Evolutionary conservation across 441 rosid species (phyloP).

Genomic region (Rhodomyrtus psidioides): DNA sequence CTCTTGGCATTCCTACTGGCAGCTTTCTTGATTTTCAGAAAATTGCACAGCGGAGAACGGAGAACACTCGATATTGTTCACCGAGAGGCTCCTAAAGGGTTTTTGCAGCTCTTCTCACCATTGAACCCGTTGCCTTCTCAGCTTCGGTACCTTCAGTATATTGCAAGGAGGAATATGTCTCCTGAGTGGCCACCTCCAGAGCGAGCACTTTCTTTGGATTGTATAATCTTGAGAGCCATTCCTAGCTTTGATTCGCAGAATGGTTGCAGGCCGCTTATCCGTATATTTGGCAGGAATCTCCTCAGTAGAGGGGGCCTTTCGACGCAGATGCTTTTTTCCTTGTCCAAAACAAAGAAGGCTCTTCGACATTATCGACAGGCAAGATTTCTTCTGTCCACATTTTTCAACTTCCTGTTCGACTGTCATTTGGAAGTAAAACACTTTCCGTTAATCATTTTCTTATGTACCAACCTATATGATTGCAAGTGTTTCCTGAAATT

Average conservation of each 20-base stretch:
- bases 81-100: constrained; percentile 91
- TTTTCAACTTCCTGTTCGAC: background rate
- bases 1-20: constrained; percentile 76
- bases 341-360: constrained; percentile 62
- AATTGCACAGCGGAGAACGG: constrained; percentile 72
- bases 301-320: constrained; percentile 55
- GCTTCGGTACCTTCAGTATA: constrained; percentile 92
- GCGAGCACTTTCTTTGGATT: constrained; percentile 85
- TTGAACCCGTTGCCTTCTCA: constrained; percentile 95
- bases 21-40: constrained; percentile 72
- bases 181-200: constrained; percentile 99
- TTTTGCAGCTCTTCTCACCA: constrained; percentile 83
- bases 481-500: background rate
- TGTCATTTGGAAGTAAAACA: background rate
- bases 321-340: constrained; percentile 78
- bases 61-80: constrained; percentile 85
- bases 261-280: constrained; percentile 91
- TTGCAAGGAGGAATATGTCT: constrained; percentile 72
- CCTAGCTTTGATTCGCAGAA: constrained; percentile 84
- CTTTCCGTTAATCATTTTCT: background rate
- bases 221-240: constrained; percentile 75
- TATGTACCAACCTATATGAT: background rate
- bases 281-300: constrained; percentile 80
- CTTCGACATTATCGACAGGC: constrained; percentile 85
- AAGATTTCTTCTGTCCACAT: background rate